Evolutionary conservation across 2,329 filamentous ascomycete genomes (phyloP).

Genomic region (Leptographium lundbergii): DNA sequence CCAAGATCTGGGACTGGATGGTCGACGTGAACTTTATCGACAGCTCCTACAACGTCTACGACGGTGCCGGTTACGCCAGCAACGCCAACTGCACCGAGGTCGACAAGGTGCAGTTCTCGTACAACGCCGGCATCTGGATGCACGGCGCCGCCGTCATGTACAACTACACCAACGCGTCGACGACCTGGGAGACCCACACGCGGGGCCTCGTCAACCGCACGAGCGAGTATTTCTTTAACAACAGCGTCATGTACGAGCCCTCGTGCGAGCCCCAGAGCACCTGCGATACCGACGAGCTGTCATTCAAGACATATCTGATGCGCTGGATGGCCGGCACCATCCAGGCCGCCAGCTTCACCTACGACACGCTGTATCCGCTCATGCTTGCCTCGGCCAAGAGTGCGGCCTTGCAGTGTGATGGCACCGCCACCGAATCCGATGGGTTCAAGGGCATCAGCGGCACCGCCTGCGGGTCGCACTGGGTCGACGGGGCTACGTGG

Average conservation of each 20-base stretch:
- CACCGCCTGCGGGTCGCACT: slow-evolving; percentile 20
- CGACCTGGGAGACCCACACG: slow-evolving; percentile 42
- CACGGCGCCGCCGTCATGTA: slow-evolving; percentile 9
- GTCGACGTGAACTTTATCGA: slow-evolving; percentile 43
- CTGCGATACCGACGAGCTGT: slow-evolving; percentile 49
- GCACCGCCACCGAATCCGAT: slow-evolving; percentile 40
- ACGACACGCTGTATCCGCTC: slow-evolving; percentile 35
- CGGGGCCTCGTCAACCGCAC: slow-evolving; percentile 41
- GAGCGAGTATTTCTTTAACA: slow-evolving; percentile 38
- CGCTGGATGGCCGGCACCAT: slow-evolving; percentile 49
- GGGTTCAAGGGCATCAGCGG: slow-evolving; percentile 42
- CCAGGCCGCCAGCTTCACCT: slow-evolving; percentile 49
- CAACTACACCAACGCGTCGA: slow-evolving; percentile 11
- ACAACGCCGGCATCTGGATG: slow-evolving; percentile 4
- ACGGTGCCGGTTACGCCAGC: slow-evolving; percentile 31
- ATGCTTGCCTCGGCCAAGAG: slow-evolving; percentile 42
- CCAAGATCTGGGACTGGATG: slow-evolving; percentile 61
- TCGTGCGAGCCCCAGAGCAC: slow-evolving; percentile 48
- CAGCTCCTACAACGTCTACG: slow-evolving; percentile 44
- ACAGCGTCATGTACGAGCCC: slow-evolving; percentile 48
- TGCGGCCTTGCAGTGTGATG: slow-evolving; percentile 44
- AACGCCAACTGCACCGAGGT: neutral
- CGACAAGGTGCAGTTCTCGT: slow-evolving; percentile 3
- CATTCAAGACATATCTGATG: slow-evolving; percentile 50
- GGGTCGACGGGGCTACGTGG: slow-evolving; percentile 21